Evolutionary conservation across 106 monocot genomes (phyloP), one percentile per base, ranked within the genome.

Genomic region (Acanthochlamys bracteata): DNA sequence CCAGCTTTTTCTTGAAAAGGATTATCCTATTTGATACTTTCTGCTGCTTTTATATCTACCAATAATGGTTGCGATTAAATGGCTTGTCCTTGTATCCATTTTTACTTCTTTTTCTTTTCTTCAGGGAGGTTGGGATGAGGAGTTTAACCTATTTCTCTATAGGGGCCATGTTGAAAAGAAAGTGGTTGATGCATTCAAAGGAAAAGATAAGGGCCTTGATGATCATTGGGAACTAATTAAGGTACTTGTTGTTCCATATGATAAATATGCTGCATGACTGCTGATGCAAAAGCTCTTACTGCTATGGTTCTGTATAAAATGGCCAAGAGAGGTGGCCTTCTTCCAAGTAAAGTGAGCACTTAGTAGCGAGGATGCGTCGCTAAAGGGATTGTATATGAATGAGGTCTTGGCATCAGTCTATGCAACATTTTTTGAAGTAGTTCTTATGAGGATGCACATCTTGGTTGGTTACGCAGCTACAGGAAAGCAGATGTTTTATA

Each of bases 121-220:
- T 17, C 17, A 98, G 98, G 98, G 98, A 47, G 98, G 92, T 20
- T 92, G 81, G 69, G 98, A 98, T 71, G 98, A 98, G 61, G 98
- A 98, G 66, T 72, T 98, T 20, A 92, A 83, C 46, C 51, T 98
- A 60, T 85, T 92, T 51, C 80, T 98, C 0, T 89, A 92, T 53
- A 81, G 70, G 64, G 70, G 83, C 15, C 69, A 61, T 64, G 98
- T 73, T 3, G 76, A 80, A 11, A 70, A 81, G 68, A 69, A 86
- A 46, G 64, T 77, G 27, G 80, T 98, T 16, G 56, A 19, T 42
- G 59, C 70, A 53, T 76, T 98, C 60, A 83, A 74, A 20, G 98
- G 98, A 20, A 92, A 85, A 75, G 80, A 88, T 55, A 88, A 74
- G 73, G 98, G 98, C 8, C 81, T 98, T 46, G 74, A 81, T 0